phyloP scores from a whole-genome alignment of 108 stramenopile genomes.

The Nannochloropsis salina region DNA sequence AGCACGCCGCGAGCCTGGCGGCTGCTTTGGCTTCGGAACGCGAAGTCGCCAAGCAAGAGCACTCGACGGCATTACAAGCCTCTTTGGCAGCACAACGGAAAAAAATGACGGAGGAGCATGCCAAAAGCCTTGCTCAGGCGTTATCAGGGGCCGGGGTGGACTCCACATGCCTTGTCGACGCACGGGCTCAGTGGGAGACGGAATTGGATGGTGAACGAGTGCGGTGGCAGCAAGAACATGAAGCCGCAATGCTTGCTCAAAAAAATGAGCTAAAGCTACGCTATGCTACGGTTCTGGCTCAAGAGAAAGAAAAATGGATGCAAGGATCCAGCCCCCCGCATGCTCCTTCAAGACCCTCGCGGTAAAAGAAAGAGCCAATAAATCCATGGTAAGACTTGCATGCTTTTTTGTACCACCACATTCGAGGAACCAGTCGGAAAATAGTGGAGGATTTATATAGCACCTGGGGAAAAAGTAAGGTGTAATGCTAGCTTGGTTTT shows the following conservation, averaged over 20 bases:
- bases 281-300: slow-evolving; percentile 2
- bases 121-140: background rate
- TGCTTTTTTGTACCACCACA: no score
- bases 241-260: background rate
- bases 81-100: slow-evolving; percentile 13
- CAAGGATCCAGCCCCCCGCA: background rate
- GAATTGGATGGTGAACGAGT: background rate
- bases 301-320: slow-evolving; percentile 20
- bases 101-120: background rate
- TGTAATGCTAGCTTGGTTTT: no score
- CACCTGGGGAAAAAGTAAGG: no score
- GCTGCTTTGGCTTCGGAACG: background rate
- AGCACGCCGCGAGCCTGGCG: background rate
- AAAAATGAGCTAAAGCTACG: background rate
- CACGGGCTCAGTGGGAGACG: background rate
- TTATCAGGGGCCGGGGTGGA: background rate
- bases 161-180: background rate
- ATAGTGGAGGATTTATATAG: no score
- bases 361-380: no score
- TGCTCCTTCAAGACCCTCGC: no score
- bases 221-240: background rate
- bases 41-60: background rate
- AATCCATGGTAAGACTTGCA: no score
- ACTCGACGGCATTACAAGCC: background rate
- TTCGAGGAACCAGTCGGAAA: no score